Conservation (phyloP, 352 stramenopile genomes). For the Blastocystis sp. region DNA sequence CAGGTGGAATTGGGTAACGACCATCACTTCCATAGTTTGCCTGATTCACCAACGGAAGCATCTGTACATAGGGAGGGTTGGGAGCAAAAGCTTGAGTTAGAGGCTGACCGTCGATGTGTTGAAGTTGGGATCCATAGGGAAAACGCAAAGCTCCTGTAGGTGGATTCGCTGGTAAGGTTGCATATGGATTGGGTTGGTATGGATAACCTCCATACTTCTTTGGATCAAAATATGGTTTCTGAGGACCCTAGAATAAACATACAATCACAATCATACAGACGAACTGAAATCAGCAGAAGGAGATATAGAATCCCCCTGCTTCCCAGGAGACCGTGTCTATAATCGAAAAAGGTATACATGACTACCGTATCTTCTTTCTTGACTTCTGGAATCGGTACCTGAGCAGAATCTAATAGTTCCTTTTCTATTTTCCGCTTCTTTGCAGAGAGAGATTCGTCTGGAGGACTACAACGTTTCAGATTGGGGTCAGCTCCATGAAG, state of each 20-base stretch:
- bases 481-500: not conserved
- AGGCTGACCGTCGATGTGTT: not conserved
- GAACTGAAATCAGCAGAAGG: too few species aligned
- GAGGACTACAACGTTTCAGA: not conserved
- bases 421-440: not conserved
- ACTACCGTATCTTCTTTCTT: not conserved
- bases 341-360: not conserved
- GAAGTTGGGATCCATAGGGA: not conserved
- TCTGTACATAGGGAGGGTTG: slow-evolving; percentile 4
- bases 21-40: not conserved
- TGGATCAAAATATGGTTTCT: not conserved
- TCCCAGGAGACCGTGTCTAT: not conserved
- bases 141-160: not conserved
- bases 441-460: not conserved
- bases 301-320: too few species aligned
- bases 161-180: not conserved
- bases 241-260: too few species aligned
- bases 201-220: not conserved
- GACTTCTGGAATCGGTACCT: not conserved
- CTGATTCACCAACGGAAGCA: not conserved
- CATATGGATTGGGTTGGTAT: not conserved
- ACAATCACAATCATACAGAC: too few species aligned
- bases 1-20: not conserved
- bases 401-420: not conserved
- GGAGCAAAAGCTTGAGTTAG: not conserved